These are phyloP conservation scores for Myxozyma sirexii DNA, from an alignment of 805 yeast species.

Conservation along the genomic window DNA sequence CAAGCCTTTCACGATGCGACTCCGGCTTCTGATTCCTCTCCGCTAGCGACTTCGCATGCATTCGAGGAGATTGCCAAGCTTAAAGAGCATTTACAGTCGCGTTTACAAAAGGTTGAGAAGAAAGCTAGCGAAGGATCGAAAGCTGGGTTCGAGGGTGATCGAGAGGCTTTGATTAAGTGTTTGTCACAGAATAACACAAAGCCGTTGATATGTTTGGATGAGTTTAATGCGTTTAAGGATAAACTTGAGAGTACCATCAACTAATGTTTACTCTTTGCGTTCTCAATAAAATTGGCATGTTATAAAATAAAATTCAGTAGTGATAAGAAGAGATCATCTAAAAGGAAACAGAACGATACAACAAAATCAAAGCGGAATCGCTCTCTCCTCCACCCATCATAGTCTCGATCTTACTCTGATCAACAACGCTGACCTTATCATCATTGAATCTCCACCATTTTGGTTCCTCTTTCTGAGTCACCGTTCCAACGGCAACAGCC, in stretches of 20 bases:
- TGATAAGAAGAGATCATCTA: slow-evolving; percentile 32
- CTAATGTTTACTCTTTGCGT: not conserved
- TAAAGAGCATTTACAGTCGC: slow-evolving; percentile 27
- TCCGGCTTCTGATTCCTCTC: slow-evolving; percentile 3
- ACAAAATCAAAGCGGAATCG: slow-evolving; percentile 86
- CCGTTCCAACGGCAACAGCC: slow-evolving; percentile 18
- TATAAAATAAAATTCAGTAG: too few species aligned
- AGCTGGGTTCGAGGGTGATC: slow-evolving; percentile 36
- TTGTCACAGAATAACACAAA: slow-evolving; percentile 58
- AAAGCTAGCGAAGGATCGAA: slow-evolving; percentile 43
- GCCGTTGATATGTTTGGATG: slow-evolving; percentile 81
- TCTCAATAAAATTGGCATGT: not conserved
- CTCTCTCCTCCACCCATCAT: slow-evolving; percentile 97
- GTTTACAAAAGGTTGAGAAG: slow-evolving; percentile 42
- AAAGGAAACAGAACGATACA: slow-evolving; percentile 81
- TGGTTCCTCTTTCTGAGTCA: slow-evolving; percentile 50
- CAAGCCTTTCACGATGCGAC: slow-evolving; percentile 15
- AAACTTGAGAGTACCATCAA: slow-evolving; percentile 46
- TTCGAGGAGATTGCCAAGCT: slow-evolving; percentile 25
- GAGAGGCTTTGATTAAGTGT: slow-evolving; percentile 59
- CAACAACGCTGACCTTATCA: slow-evolving; percentile 79
- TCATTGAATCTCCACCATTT: slow-evolving; percentile 96
- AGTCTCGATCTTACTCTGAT: slow-evolving; percentile 76
- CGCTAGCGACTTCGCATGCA: slow-evolving; percentile 29
- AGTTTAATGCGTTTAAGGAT: slow-evolving; percentile 68